Conservation (phyloP, 306 rosid genomes). For the Sphenostylis stenocarpa region DNA sequence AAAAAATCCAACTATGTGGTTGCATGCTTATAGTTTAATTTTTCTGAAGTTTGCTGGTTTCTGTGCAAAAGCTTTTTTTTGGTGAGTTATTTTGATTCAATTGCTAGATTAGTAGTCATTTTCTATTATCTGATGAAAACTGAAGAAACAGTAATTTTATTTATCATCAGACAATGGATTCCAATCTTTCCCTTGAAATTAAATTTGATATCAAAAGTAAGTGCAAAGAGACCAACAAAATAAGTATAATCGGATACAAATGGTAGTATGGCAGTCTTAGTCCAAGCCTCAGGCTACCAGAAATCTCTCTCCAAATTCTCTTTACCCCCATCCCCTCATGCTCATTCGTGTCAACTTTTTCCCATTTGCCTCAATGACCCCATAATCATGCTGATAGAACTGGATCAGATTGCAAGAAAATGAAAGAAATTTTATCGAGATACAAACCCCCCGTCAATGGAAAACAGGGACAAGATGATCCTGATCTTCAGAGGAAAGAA, state of each 20-base stretch:
- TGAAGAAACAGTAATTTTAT: no score
- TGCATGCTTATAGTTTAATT: no score
- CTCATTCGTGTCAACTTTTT: neutral
- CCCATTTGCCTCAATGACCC: neutral
- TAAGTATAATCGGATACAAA: neutral
- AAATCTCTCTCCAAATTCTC: neutral
- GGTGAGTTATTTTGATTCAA: no score
- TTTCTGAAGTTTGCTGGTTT: no score
- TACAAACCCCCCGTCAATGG: neutral
- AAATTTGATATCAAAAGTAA: neutral
- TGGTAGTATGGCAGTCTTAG: neutral
- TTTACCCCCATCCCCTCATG: neutral
- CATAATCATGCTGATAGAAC: neutral
- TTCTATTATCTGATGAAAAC: no score
- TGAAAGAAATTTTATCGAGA: neutral
- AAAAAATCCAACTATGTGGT: no score
- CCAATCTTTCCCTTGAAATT: neutral
- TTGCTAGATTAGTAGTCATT: no score
- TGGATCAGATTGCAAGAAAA: neutral
- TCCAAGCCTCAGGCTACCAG: neutral
- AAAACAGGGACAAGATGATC: neutral
- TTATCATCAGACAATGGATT: neutral
- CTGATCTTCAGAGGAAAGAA: neutral
- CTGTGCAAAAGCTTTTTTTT: no score
- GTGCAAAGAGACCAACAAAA: neutral